These are phyloP conservation scores for Gloeopeniophorella convolvens DNA, from an alignment of 768 basidiomycete genomes.

Conservation along the genomic window DNA sequence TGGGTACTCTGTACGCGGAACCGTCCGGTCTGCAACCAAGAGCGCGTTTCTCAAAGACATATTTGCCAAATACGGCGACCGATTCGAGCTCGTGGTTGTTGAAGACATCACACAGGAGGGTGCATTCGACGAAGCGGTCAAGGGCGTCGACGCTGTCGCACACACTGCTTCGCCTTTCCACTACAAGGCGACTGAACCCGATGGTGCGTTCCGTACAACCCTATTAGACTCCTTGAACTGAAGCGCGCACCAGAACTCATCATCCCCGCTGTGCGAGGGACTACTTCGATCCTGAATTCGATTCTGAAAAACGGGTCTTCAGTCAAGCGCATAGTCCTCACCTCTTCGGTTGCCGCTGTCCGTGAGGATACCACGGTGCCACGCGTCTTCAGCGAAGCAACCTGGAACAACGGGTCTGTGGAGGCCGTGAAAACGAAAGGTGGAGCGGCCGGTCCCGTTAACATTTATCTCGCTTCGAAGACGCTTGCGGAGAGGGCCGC, in stretches of 20 bases:
- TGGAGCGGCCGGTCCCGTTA: slow-evolving; percentile 30
- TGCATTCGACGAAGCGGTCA: slow-evolving; percentile 75
- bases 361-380: slow-evolving; percentile 22
- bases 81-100: slow-evolving; percentile 60
- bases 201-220: slow-evolving; percentile 19
- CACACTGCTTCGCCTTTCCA: slow-evolving; percentile 65
- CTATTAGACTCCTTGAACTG: background rate
- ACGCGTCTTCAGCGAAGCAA: slow-evolving; percentile 19
- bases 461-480: slow-evolving; percentile 54
- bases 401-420: slow-evolving; percentile 52
- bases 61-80: slow-evolving; percentile 48
- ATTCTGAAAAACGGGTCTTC: slow-evolving; percentile 47
- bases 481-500: slow-evolving; percentile 54
- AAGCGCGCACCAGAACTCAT: slow-evolving; percentile 43
- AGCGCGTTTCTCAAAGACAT: slow-evolving; percentile 46
- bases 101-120: slow-evolving; percentile 56
- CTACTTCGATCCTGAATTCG: slow-evolving; percentile 53
- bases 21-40: slow-evolving; percentile 59
- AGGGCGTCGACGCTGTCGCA: slow-evolving; percentile 64
- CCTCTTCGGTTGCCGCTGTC: slow-evolving; percentile 49
- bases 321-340: slow-evolving; percentile 58
- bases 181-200: slow-evolving; percentile 36
- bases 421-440: slow-evolving; percentile 44
- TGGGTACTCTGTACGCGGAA: slow-evolving; percentile 59
- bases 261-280: slow-evolving; percentile 66